phyloP scores from a whole-genome alignment of 805 yeast species.

The Kluyveromyces wickerhamii region DNA sequence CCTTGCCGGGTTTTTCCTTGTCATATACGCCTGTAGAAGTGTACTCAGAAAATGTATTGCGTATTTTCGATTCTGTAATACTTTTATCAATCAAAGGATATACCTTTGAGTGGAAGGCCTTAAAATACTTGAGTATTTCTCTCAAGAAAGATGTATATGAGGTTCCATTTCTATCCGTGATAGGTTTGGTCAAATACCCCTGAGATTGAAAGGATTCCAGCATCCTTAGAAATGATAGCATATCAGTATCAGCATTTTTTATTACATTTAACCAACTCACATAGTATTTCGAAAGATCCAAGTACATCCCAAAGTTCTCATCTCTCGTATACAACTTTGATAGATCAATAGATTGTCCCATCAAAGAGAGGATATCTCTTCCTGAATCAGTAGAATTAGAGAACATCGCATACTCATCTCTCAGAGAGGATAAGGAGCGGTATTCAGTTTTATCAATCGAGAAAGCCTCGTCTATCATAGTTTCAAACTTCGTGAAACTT shows the following conservation, averaged over 20 bases:
- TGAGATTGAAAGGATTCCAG: constrained; percentile 36
- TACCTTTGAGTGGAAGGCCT: constrained; percentile 37
- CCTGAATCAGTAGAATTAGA: constrained; percentile 12
- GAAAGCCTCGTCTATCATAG: constrained; percentile 26
- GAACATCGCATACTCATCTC: constrained; percentile 21
- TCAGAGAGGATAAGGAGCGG: constrained; percentile 23
- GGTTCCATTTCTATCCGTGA: constrained; percentile 23
- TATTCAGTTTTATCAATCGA: constrained; percentile 24
- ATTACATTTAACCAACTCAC: constrained; percentile 45
- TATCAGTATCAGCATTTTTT: constrained; percentile 31
- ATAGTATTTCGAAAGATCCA: constrained; percentile 51
- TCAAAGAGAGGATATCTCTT: constrained; percentile 37
- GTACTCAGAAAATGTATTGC: constrained; percentile 12
- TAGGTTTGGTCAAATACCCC: constrained; percentile 19
- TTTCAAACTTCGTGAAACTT: constrained; percentile 34
- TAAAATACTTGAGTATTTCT: constrained; percentile 43
- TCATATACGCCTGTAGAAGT: constrained; percentile 13
- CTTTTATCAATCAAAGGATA: constrained; percentile 42
- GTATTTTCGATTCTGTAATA: constrained; percentile 7
- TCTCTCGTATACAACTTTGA: constrained; percentile 45
- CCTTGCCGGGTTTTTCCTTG: constrained; percentile 17
- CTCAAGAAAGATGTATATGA: constrained; percentile 40
- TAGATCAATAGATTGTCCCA: constrained; percentile 42
- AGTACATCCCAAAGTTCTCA: constrained; percentile 55
- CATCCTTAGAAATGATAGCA: constrained; percentile 42